Evolutionary conservation across 805 yeast genomes (phyloP).

Genomic region (Torulaspora maleeae): DNA sequence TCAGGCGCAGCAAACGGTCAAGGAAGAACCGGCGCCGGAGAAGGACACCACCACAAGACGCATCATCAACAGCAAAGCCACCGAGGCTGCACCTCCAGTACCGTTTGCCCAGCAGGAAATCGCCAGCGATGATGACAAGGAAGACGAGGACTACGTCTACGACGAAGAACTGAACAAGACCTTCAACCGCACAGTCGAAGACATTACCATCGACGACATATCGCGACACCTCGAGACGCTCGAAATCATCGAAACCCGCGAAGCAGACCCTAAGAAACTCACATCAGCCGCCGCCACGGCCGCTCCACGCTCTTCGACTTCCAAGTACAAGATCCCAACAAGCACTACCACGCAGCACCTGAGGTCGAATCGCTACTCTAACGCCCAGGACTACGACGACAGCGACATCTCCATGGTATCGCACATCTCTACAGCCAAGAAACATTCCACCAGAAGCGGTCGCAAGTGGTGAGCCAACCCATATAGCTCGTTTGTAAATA

Average conservation of each 20-base stretch:
- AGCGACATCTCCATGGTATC: conserved; percentile 38
- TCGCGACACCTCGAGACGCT: conserved; percentile 37
- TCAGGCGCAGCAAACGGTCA: conserved; percentile 11
- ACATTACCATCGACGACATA: conserved; percentile 37
- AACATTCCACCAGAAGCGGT: conserved; percentile 35
- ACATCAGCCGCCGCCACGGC: neutral
- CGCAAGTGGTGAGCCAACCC: conserved; percentile 21
- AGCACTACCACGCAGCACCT: conserved; percentile 28
- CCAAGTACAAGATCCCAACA: conserved; percentile 31
- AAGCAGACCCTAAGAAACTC: neutral
- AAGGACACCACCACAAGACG: conserved; percentile 5
- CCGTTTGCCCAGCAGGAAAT: conserved; percentile 31
- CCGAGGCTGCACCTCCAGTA: conserved; percentile 15
- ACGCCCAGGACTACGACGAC: conserved; percentile 28
- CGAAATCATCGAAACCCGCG: conserved; percentile 26
- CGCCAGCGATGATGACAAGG: conserved; percentile 34
- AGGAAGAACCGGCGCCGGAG: conserved; percentile 3
- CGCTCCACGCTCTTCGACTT: conserved; percentile 4
- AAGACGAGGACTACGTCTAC: conserved; percentile 36
- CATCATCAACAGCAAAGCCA: conserved; percentile 7
- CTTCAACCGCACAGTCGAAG: conserved; percentile 37
- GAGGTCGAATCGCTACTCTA: conserved; percentile 23
- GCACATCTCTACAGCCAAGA: conserved; percentile 28
- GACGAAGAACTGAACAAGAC: conserved; percentile 37
- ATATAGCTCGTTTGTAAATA: neutral